phyloP scores from a whole-genome alignment of 805 yeast species.

The Ogataea corticis region DNA sequence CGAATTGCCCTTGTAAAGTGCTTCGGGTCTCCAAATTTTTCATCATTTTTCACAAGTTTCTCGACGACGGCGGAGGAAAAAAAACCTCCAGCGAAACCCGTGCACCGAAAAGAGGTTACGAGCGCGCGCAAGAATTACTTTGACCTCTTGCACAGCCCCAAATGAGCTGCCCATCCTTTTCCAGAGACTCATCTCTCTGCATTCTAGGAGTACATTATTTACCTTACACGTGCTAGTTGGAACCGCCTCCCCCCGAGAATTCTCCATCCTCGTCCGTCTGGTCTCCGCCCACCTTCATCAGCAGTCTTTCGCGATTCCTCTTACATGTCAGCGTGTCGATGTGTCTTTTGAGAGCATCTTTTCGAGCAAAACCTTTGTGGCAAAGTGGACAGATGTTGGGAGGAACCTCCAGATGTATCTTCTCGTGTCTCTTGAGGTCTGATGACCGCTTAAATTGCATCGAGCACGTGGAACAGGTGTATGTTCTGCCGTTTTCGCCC shows the following conservation, averaged over 20 bases:
- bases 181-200: not conserved
- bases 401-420: conserved; percentile 68
- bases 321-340: conserved; percentile 72
- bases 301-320: conserved; percentile 60
- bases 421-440: conserved; percentile 73
- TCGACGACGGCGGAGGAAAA: conserved; percentile 10
- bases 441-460: conserved; percentile 66
- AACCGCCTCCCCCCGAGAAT: too few relatives aligned
- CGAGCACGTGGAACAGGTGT: conserved; percentile 59
- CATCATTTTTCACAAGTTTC: conserved; percentile 13
- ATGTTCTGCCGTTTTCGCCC: conserved; percentile 9
- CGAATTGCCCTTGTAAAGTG: conserved; percentile 1
- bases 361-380: conserved; percentile 82
- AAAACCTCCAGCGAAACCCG: not conserved
- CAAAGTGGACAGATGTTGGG: conserved; percentile 76
- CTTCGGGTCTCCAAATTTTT: conserved; percentile 14
- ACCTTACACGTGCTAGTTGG: not conserved
- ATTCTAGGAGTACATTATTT: not conserved
- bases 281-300: conserved; percentile 19
- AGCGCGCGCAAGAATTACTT: too few relatives aligned
- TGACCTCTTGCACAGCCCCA: not conserved
- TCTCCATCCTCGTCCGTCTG: not conserved
- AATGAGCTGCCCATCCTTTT: not conserved
- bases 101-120: not conserved
- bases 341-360: conserved; percentile 80